phyloP scores from a whole-genome alignment of 495 filamentous ascomycete genomes.

The Aspergillus bridgeri region DNA sequence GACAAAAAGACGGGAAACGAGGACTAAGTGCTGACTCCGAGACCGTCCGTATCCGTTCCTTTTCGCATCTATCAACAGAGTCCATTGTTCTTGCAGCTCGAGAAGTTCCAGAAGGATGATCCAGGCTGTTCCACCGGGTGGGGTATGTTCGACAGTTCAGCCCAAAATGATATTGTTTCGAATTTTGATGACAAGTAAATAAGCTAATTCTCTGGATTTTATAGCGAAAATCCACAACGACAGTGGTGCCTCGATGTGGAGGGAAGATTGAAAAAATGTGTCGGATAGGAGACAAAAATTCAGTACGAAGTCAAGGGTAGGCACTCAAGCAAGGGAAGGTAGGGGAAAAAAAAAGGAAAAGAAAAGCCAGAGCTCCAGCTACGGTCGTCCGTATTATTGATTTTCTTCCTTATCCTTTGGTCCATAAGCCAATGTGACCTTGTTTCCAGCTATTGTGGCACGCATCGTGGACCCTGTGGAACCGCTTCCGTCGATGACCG shows the following conservation, averaged over 20 bases:
- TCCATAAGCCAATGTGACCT: slow-evolving; percentile 8
- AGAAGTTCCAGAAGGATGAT: slow-evolving; percentile 14
- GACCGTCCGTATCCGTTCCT: background rate
- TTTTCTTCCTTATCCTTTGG: background rate
- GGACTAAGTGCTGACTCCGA: background rate
- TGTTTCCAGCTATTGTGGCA: slow-evolving; percentile 15
- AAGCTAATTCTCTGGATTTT: background rate
- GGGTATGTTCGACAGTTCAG: background rate
- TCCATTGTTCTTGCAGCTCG: background rate
- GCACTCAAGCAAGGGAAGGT: background rate
- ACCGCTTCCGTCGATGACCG: slow-evolving; percentile 15
- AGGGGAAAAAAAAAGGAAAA: background rate
- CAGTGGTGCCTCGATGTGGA: background rate
- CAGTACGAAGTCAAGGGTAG: background rate
- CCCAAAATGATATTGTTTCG: background rate
- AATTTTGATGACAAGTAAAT: background rate
- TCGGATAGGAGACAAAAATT: background rate
- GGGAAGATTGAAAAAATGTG: background rate
- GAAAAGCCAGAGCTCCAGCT: background rate
- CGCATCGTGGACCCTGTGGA: slow-evolving; percentile 22
- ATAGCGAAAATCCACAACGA: background rate
- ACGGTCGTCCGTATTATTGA: background rate
- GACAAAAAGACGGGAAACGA: background rate
- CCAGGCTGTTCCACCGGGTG: slow-evolving; percentile 7
- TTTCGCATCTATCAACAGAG: slow-evolving; percentile 1